Percentiles rank a stretch among this genome's conserved stretches.
Evolutionary conservation across 345 rosid species (phyloP).

Genomic region (Eucalyptus erythrocorys): DNA sequence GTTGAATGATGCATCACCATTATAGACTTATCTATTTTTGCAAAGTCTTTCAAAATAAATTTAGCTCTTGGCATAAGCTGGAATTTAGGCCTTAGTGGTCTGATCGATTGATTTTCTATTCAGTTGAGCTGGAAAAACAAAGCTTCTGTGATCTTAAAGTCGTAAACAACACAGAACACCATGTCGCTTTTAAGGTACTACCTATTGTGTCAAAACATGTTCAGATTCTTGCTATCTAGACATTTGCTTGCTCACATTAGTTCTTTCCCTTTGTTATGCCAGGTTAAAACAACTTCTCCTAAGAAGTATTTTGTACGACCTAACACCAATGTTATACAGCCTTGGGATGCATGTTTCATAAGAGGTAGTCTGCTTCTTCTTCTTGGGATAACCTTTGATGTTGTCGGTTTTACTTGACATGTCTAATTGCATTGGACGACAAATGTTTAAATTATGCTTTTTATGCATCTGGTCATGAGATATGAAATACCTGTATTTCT

Average conservation of each 20-base stretch:
- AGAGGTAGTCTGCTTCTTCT: constrained; percentile 12
- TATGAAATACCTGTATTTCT: background rate
- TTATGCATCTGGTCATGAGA: background rate
- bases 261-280: background rate
- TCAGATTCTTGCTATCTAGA: background rate
- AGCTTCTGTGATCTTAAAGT: constrained; percentile 47
- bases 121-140: constrained; percentile 52
- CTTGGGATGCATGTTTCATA: constrained; percentile 35
- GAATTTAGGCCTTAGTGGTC: background rate
- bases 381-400: background rate
- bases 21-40: background rate
- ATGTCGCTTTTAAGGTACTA: constrained; percentile 53
- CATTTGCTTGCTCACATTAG: background rate
- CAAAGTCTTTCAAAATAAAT: background rate
- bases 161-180: constrained; percentile 44
- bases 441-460: background rate
- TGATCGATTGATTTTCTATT: constrained; percentile 5
- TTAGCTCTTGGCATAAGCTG: background rate
- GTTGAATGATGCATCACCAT: background rate
- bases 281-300: constrained; percentile 51
- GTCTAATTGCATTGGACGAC: background rate
- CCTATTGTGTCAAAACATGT: background rate
- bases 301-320: constrained; percentile 52
- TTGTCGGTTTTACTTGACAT: background rate
- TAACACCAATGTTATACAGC: constrained; percentile 35